Base-by-base conservation (phyloP, 371 early-diverging fungal genomes). In the Zychaea mexicana region DNA sequence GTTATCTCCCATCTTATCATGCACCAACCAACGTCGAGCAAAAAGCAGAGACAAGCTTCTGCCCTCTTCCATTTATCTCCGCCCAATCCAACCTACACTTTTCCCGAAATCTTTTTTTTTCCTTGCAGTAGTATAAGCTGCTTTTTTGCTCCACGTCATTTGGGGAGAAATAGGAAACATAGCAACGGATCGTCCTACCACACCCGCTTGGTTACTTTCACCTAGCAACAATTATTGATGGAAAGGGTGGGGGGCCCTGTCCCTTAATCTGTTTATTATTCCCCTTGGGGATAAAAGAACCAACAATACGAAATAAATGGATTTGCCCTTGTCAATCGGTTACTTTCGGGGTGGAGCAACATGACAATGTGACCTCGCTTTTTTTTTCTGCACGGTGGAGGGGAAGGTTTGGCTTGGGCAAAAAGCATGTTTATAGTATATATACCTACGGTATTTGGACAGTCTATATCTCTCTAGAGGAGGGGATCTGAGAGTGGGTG, bases 11-110 rank as follows among this genome's bases (percentile, higher is more conserved):
- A 49, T 49, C 49, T 49, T 49, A 55, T 55, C 55, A 31, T 55
- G 56, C 56, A 56, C 32, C 56, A 56, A 56, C 36, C 56, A 56
- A 56, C 15, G 33, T 54, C 22, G 55, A 32, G 24, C 55, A 36
- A 21, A 13, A n/a, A 56, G 38, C 7, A 42, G 42, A 4, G n/a
- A 12, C 15, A 4, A 36, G 1, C 15, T 42, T 42, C n/a, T 42
- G n/a, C n/a, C 42, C n/a, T n/a, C 42, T 42, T 12, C 15, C 42
- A 12, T 12, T 42, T 12, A 42, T 5, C 39, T 39, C 42, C 15
- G 22, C 24, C 3, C 49, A 49, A 49, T 17, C 21, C 24, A 12
- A 5, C 9, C 21, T 24, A 4, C 9, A 9, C 22, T 19, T 49
- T 22, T 4, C 9, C 24, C 49, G 9, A 15, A 36, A 36, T 36